A percentile compares a stretch with the other conserved stretches of the same genome.
Evolutionary conservation across 176 grass and related monocot genomes (phyloP).

Genomic region (Musa beccarii): DNA sequence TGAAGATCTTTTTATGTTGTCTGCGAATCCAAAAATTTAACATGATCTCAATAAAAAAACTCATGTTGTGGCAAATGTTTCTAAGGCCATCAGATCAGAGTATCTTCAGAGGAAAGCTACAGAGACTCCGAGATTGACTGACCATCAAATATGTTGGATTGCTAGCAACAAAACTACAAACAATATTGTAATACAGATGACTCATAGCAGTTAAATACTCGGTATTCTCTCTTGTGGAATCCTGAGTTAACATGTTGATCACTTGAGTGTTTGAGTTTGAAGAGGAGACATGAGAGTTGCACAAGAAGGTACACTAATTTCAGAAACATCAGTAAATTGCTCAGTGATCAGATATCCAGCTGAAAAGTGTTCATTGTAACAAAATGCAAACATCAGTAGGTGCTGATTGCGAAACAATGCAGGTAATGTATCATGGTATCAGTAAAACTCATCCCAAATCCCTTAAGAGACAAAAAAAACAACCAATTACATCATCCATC

Average conservation of each 20-base stretch:
- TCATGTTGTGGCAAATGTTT: too few species aligned
- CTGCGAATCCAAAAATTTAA: not conserved
- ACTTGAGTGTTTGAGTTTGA: not conserved
- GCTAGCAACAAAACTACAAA: too few species aligned
- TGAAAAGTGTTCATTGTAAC: not conserved
- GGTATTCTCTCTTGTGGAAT: not conserved
- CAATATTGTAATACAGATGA: too few species aligned
- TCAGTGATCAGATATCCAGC: not conserved
- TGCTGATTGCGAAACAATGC: not conserved
- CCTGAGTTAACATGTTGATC: not conserved
- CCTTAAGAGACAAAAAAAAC: not conserved
- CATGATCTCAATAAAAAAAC: not conserved
- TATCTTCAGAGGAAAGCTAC: not conserved
- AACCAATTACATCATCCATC: not conserved
- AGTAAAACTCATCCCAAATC: not conserved
- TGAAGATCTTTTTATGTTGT: not conserved
- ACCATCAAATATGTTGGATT: too few species aligned
- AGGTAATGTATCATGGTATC: too few species aligned
- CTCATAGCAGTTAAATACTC: too few species aligned
- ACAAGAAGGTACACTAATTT: not conserved
- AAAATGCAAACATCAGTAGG: not conserved
- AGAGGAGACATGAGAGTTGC: not conserved
- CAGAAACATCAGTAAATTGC: not conserved
- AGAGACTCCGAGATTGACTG: not conserved
- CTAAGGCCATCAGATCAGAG: not conserved